Conservation (phyloP, 345 rosid genomes). For the Aethionema arabicum region DNA sequence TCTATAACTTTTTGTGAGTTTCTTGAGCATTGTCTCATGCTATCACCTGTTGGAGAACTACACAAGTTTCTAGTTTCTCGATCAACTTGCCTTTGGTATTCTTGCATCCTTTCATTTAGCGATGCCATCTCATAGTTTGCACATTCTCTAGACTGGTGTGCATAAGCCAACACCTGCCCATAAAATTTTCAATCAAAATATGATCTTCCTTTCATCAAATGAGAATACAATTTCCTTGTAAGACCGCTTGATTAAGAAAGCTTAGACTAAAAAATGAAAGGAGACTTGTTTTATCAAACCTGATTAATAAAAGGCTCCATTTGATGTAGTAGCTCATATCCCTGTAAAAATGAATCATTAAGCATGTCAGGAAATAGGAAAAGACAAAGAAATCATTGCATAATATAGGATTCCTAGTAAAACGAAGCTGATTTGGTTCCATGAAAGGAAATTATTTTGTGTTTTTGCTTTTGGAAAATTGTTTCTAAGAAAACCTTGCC, state of each 20-base stretch:
- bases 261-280: neutral
- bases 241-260: constrained; percentile 5
- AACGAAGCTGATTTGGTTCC: constrained; percentile 9
- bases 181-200: constrained; percentile 9
- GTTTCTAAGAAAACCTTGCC: constrained; percentile 37
- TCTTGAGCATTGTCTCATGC: constrained; percentile 43
- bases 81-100: constrained; percentile 63
- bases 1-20: constrained; percentile 70
- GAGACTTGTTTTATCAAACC: constrained; percentile 39
- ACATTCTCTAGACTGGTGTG: constrained; percentile 82
- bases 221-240: neutral
- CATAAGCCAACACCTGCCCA: constrained; percentile 66
- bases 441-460: neutral
- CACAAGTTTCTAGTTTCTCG: constrained; percentile 44
- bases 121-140: constrained; percentile 75
- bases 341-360: constrained; percentile 43
- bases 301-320: constrained; percentile 81
- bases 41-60: constrained; percentile 46
- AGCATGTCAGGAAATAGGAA: constrained; percentile 4
- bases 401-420: constrained; percentile 8
- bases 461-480: constrained; percentile 15
- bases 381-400: neutral
- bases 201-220: no score
- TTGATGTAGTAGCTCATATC: constrained; percentile 71
- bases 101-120: constrained; percentile 75